phyloP scores from a whole-genome alignment of 106 monocot species.

The Acorus gramineus region DNA sequence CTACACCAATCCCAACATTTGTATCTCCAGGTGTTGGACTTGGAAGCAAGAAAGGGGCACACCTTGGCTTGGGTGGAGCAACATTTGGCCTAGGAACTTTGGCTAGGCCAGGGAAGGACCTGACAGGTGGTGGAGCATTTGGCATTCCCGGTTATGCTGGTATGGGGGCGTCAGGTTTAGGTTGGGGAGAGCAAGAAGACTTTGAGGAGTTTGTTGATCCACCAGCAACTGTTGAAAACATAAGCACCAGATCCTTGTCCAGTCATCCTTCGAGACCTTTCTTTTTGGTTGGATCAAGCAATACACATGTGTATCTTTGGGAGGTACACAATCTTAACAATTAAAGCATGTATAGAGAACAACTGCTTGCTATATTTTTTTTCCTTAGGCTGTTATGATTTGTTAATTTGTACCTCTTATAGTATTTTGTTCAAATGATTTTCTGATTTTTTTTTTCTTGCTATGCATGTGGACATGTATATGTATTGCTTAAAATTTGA shows the following conservation, averaged over 20 bases:
- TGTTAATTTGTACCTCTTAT: background rate
- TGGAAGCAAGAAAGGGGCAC: constrained; percentile 51
- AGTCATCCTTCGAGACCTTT: constrained; percentile 78
- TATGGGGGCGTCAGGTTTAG: constrained; percentile 72
- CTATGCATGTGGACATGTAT: background rate
- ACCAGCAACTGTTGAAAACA: constrained; percentile 58
- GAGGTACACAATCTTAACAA: constrained; percentile 43
- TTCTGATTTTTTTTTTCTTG: background rate
- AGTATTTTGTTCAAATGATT: background rate
- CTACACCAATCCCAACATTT: constrained; percentile 49
- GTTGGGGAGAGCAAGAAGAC: constrained; percentile 74
- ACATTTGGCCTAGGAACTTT: constrained; percentile 36
- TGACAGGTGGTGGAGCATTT: constrained; percentile 86
- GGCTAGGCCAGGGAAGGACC: constrained; percentile 61
- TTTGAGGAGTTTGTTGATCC: constrained; percentile 49
- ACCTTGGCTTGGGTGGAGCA: constrained; percentile 59
- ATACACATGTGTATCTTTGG: constrained; percentile 90
- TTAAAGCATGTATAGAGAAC: background rate
- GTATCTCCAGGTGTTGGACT: constrained; percentile 56
- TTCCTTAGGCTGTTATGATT: background rate
- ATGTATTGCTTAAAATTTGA: background rate
- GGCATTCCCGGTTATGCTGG: constrained; percentile 97
- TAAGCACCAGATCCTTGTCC: constrained; percentile 53
- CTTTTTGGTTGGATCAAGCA: constrained; percentile 78
- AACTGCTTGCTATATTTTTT: background rate